Evolutionary conservation across 148 eudicot species (phyloP).

Genomic region (Polygonum aviculare): DNA sequence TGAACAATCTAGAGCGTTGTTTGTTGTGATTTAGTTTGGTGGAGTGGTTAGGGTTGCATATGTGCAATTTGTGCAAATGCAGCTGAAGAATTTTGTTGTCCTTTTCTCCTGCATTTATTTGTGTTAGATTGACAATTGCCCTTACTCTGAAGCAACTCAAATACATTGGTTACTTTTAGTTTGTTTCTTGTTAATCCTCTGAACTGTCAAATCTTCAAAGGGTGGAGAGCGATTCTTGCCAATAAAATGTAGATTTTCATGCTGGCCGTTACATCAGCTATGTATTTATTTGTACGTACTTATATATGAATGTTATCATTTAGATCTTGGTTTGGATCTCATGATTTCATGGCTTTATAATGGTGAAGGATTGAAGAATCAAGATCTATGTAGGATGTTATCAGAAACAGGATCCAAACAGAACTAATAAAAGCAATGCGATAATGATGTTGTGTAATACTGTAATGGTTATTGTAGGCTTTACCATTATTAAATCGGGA

Average conservation of each 20-base stretch:
- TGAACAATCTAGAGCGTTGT: background rate
- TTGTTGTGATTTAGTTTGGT: background rate
- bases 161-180: background rate
- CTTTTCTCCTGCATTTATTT: background rate
- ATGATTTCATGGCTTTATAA: background rate
- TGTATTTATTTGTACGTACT: background rate
- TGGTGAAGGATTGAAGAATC: background rate
- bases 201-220: background rate
- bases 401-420: background rate
- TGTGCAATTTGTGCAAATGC: background rate
- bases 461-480: too few relatives aligned
- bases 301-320: background rate
- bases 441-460: too few relatives aligned
- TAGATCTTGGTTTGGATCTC: background rate
- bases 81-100: background rate
- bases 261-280: background rate
- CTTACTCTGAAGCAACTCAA: background rate
- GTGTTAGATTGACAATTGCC: background rate
- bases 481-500: too few relatives aligned
- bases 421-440: too few relatives aligned
- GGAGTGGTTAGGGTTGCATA: background rate
- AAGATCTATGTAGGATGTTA: background rate
- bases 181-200: background rate
- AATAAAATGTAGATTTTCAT: background rate
- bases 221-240: background rate